phyloP scores from a whole-genome alignment of 192 early-diverging fungal species.

The Backusella tuberculispora region DNA sequence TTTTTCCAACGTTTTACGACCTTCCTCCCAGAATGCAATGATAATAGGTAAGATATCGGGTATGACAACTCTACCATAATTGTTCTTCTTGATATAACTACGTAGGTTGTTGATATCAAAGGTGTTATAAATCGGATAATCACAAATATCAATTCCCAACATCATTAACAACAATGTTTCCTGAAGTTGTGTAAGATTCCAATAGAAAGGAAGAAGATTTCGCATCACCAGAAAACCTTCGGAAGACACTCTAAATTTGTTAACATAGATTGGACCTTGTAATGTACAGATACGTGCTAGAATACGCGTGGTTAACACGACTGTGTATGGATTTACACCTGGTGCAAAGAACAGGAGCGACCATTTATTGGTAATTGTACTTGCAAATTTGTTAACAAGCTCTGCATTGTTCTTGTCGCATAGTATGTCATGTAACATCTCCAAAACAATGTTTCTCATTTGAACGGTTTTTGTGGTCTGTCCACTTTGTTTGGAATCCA shows the following conservation, averaged over 20 bases:
- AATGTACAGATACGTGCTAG: constrained; percentile 49
- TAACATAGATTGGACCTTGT: constrained; percentile 51
- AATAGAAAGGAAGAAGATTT: constrained; percentile 58
- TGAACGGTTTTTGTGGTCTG: constrained; percentile 17
- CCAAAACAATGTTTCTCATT: constrained; percentile 54
- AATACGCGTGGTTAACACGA: constrained; percentile 57
- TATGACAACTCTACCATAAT: constrained; percentile 32
- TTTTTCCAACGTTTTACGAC: constrained; percentile 9
- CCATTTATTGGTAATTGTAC: constrained; percentile 67
- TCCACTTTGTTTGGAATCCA: constrained; percentile 17
- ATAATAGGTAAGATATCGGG: constrained; percentile 55
- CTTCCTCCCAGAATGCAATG: constrained; percentile 42
- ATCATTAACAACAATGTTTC: constrained; percentile 57
- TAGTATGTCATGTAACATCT: constrained; percentile 68
- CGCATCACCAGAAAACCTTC: constrained; percentile 64
- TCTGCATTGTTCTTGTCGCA: constrained; percentile 52
- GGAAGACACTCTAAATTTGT: constrained; percentile 54
- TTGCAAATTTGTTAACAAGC: constrained; percentile 54
- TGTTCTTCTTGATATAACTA: constrained; percentile 41
- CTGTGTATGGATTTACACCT: constrained; percentile 55
- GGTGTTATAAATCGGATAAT: constrained; percentile 49
- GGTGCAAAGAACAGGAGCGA: constrained; percentile 62
- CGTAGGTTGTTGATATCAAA: constrained; percentile 57
- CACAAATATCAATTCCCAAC: constrained; percentile 56
- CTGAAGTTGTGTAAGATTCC: constrained; percentile 61